Evolutionary conservation across 2,329 filamentous ascomycete genomes (phyloP).

Genomic region (Parascedosporium putredinis): DNA sequence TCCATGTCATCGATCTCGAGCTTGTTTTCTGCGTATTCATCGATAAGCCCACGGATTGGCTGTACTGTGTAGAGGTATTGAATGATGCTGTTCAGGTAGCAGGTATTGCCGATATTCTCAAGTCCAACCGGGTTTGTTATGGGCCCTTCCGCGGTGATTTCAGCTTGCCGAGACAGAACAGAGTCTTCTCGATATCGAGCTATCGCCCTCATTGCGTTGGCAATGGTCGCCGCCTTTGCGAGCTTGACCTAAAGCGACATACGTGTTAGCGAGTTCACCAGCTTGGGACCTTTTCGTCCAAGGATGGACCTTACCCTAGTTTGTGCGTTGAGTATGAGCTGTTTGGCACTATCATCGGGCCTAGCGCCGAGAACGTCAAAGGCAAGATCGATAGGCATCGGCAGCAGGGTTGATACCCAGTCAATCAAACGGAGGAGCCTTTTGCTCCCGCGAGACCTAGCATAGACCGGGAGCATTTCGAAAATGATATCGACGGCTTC

Average conservation of each 20-base stretch:
- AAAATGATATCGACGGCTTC: constrained; percentile 13
- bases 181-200: constrained; percentile 17
- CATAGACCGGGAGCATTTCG: constrained; percentile 15
- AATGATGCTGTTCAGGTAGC: constrained; percentile 91
- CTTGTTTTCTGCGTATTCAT: constrained; percentile 62
- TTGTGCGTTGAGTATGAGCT: constrained; percentile 10
- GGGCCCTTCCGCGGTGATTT: constrained; percentile 10
- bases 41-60: constrained; percentile 68
- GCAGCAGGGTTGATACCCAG: constrained; percentile 9
- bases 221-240: constrained; percentile 11
- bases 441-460: constrained; percentile 11
- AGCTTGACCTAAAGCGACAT: not conserved
- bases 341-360: constrained; percentile 5
- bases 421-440: constrained; percentile 9
- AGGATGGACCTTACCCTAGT: not conserved
- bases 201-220: constrained; percentile 18
- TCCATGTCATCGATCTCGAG: constrained; percentile 56
- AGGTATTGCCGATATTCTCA: constrained; percentile 92
- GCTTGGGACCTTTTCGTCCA: too few relatives aligned
- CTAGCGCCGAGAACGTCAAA: constrained; percentile 9
- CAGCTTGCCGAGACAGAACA: constrained; percentile 10
- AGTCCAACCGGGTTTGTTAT: constrained; percentile 61
- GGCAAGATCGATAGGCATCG: constrained; percentile 11
- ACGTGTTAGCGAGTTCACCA: too few relatives aligned
- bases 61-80: constrained; percentile 91